These are phyloP conservation scores for Chalaropsis ovoidea DNA, from an alignment of 2,329 filamentous ascomycete species.

Conservation along the genomic window DNA sequence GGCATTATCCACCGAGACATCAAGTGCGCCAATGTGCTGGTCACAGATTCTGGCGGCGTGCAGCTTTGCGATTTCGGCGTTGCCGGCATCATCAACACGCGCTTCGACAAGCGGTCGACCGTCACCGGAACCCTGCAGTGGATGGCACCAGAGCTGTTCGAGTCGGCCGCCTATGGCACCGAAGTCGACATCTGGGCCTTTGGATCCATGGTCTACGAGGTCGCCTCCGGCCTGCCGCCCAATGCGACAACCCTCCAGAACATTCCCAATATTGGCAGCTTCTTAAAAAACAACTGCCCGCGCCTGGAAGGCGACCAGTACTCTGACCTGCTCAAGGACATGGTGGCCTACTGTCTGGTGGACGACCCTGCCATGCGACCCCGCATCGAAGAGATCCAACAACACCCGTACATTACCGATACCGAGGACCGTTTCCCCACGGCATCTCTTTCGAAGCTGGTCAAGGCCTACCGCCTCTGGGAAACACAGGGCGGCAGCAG, in stretches of 20 bases:
- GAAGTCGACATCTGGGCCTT: slow-evolving; percentile 60
- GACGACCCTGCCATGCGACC: slow-evolving; percentile 48
- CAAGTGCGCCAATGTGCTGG: slow-evolving; percentile 53
- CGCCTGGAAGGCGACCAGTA: slow-evolving; percentile 49
- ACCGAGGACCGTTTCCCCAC: slow-evolving; percentile 51
- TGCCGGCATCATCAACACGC: slow-evolving; percentile 52
- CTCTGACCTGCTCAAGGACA: slow-evolving; percentile 46
- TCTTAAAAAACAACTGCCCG: slow-evolving; percentile 42
- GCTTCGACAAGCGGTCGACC: slow-evolving; percentile 52
- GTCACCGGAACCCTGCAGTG: slow-evolving; percentile 59
- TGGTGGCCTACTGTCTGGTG: slow-evolving; percentile 52
- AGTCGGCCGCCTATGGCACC: slow-evolving; percentile 43
- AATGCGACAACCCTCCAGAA: slow-evolving; percentile 40
- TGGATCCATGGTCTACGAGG: slow-evolving; percentile 56
- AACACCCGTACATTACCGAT: slow-evolving; percentile 53
- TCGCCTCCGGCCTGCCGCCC: slow-evolving; percentile 54
- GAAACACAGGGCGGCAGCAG: slow-evolving; percentile 57
- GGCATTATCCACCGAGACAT: slow-evolving; percentile 46
- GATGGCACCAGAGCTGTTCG: slow-evolving; percentile 57
- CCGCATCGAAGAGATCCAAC: slow-evolving; percentile 49
- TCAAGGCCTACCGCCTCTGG: slow-evolving; percentile 59
- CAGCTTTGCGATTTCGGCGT: slow-evolving; percentile 61
- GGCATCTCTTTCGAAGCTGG: slow-evolving; percentile 47
- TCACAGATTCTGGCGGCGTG: slow-evolving; percentile 52
- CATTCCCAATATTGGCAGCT: slow-evolving; percentile 36